A percentile compares a stretch with the other conserved stretches of the same genome.
These are phyloP conservation scores for Russula emetica DNA, from an alignment of 768 basidiomycete species.

Conservation along the genomic window DNA sequence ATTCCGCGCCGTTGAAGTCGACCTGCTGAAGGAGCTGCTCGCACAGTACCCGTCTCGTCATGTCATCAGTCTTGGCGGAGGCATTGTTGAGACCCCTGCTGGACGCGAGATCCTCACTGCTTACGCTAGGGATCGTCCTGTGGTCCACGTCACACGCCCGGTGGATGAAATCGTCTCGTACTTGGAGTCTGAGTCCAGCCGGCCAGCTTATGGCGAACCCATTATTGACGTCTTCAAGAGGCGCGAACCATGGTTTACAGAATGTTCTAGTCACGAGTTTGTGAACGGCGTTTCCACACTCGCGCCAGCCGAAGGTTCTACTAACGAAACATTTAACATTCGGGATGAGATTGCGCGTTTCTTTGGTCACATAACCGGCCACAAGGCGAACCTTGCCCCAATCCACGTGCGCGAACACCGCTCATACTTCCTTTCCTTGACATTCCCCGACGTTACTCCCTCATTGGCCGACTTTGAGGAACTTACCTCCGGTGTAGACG, in stretches of 20 bases:
- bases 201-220: slow-evolving; percentile 88
- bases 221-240: slow-evolving; percentile 79
- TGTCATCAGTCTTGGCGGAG: slow-evolving; percentile 89
- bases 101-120: slow-evolving; percentile 68
- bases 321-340: slow-evolving; percentile 36
- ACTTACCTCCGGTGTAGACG: slow-evolving; percentile 80
- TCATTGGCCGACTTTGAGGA: slow-evolving; percentile 66
- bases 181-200: slow-evolving; percentile 64
- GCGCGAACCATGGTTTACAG: slow-evolving; percentile 80
- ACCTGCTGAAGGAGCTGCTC: slow-evolving; percentile 65
- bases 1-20: slow-evolving; percentile 79
- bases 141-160: slow-evolving; percentile 81
- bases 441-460: slow-evolving; percentile 80
- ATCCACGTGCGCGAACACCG: slow-evolving; percentile 52
- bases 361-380: slow-evolving; percentile 83
- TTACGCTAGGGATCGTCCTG: slow-evolving; percentile 61
- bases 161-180: slow-evolving; percentile 78
- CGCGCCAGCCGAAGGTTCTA: slow-evolving; percentile 25
- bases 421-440: slow-evolving; percentile 91
- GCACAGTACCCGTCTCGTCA: slow-evolving; percentile 50
- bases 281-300: slow-evolving; percentile 58
- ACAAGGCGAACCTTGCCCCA: slow-evolving; percentile 56
- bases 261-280: slow-evolving; percentile 80
- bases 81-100: slow-evolving; percentile 81
- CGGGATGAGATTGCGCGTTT: slow-evolving; percentile 71